Evolutionary conservation across 148 eudicot genomes (phyloP).

Genomic region (Linanthus parryae): DNA sequence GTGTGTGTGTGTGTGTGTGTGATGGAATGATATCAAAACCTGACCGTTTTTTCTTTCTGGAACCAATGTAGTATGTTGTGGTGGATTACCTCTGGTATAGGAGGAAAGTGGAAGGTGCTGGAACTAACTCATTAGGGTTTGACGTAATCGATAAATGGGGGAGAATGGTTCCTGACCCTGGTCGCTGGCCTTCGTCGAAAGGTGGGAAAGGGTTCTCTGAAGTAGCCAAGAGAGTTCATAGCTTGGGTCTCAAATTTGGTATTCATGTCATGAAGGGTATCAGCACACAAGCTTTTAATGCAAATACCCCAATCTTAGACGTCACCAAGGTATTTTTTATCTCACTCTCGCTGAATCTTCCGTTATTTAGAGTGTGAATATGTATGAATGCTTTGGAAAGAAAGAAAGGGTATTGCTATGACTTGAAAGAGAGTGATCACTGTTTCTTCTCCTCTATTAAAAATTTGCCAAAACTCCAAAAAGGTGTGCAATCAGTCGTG

Average conservation of each 20-base stretch:
- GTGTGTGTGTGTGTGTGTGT: too few species aligned
- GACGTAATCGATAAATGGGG: constrained; percentile 98
- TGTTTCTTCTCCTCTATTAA: too few species aligned
- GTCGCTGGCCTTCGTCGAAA: constrained; percentile 86
- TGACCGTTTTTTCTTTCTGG: too few species aligned
- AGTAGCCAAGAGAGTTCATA: constrained; percentile 76
- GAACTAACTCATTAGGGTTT: constrained; percentile 69
- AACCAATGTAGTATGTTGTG: constrained; percentile 98
- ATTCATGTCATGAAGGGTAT: constrained; percentile 97
- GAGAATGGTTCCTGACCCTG: constrained; percentile 87
- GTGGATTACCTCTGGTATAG: constrained; percentile 99
- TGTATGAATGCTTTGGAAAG: too few species aligned
- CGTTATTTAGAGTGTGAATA: too few species aligned
- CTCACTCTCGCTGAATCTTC: too few species aligned
- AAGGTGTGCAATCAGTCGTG: too few species aligned
- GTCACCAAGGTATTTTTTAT: constrained; percentile 44
- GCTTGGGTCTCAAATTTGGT: constrained; percentile 94
- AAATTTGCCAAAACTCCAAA: too few species aligned
- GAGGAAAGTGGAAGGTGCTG: constrained; percentile 65
- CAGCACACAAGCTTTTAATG: constrained; percentile 76
- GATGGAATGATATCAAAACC: too few species aligned
- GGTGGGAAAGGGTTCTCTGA: constrained; percentile 73
- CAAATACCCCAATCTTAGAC: constrained; percentile 85
- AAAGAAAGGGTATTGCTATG: too few species aligned
- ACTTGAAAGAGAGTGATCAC: too few species aligned